Conservation (phyloP, 306 rosid species). For the Echinosophora koreensis region DNA sequence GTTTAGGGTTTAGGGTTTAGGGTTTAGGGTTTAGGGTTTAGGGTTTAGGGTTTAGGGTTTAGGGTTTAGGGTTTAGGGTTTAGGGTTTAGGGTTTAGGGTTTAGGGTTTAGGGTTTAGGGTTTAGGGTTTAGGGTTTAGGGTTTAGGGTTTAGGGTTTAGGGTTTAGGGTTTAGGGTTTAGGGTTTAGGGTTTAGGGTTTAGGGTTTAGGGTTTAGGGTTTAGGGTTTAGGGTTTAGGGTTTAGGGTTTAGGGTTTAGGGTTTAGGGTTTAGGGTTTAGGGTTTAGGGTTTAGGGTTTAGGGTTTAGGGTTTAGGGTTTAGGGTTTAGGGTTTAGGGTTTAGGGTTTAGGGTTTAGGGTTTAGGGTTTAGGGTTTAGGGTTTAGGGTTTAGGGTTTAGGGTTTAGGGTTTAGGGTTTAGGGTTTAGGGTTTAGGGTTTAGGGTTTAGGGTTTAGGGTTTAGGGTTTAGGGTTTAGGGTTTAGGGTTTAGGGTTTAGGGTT, state of each 20-base stretch:
- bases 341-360: slow-evolving; percentile 21
- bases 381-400: slow-evolving; percentile 31
- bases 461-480: slow-evolving; percentile 36
- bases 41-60: slow-evolving; percentile 25
- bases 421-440: slow-evolving; percentile 14
- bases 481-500: slow-evolving; percentile 38
- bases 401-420: slow-evolving; percentile 22
- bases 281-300: slow-evolving; percentile 18
- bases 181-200: slow-evolving; percentile 40
- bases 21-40: slow-evolving; percentile 8
- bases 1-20: slow-evolving; percentile 14
- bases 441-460: slow-evolving; percentile 17
- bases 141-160: slow-evolving; percentile 32
- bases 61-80: slow-evolving; percentile 23
- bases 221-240: slow-evolving; percentile 37
- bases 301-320: slow-evolving; percentile 29
- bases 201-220: slow-evolving; percentile 24
- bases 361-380: slow-evolving; percentile 20
- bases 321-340: slow-evolving; percentile 33
- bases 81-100: slow-evolving; percentile 22
- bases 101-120: slow-evolving; percentile 17
- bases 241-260: slow-evolving; percentile 33
- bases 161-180: slow-evolving; percentile 43
- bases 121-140: background rate
- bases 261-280: slow-evolving; percentile 20